Percentiles rank a stretch among this genome's conserved stretches.
These are phyloP conservation scores for Pyrus pyrifolia DNA, from an alignment of 306 rosid species.

Conservation along the genomic window DNA sequence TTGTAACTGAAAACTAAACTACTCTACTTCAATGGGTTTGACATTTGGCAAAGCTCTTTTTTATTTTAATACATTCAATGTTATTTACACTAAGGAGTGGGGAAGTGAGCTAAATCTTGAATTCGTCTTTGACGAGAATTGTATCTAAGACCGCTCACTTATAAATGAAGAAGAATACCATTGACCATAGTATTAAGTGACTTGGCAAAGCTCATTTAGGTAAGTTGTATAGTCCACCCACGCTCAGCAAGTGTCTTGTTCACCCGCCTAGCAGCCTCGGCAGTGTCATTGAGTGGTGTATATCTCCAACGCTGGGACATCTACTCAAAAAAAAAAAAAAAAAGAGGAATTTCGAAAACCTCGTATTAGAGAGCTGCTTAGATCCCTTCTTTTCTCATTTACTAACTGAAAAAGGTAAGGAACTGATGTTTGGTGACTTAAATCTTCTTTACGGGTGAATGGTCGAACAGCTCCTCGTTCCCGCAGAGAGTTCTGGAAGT, in stretches of 20 bases:
- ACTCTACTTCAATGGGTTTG: not conserved
- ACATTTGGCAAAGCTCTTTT: not conserved
- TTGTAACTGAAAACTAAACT: not conserved
- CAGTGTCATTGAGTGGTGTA: constrained; percentile 74
- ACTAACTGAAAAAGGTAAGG: not conserved
- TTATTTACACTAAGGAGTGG: too few species aligned
- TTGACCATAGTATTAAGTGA: too few species aligned
- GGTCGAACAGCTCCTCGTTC: constrained; percentile 65
- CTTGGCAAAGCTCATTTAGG: not conserved
- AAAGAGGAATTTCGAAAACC: not conserved
- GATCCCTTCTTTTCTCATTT: not conserved
- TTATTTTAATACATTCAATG: too few species aligned
- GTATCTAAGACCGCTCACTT: too few species aligned
- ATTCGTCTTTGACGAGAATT: too few species aligned
- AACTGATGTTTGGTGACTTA: constrained; percentile 27
- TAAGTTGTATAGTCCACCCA: constrained; percentile 62
- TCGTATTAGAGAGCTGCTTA: not conserved
- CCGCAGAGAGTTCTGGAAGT: constrained; percentile 63
- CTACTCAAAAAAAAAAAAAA: constrained; percentile 20
- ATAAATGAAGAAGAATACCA: too few species aligned
- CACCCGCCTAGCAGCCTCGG: constrained; percentile 65
- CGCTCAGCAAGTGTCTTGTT: constrained; percentile 51
- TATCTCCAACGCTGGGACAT: constrained; percentile 69
- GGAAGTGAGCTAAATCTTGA: too few species aligned
- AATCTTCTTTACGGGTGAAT: constrained; percentile 72